Conservation (phyloP, 352 stramenopile species). For the Globisporangium recalcitrans region DNA sequence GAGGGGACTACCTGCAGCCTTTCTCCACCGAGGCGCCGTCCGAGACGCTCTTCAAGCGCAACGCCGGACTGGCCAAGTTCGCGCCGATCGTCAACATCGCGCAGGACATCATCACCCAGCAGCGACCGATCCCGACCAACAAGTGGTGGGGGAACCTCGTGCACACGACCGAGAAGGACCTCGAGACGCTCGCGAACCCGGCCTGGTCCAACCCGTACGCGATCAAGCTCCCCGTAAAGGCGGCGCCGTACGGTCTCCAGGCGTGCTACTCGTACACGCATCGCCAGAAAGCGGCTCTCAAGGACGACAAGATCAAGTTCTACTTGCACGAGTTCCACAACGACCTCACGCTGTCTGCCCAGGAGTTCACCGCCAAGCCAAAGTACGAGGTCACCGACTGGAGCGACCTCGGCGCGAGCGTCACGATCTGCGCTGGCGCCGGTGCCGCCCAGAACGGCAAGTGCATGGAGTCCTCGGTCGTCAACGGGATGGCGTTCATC, state of each 20-base stretch:
- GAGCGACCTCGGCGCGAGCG: conserved; percentile 52
- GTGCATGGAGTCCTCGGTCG: conserved; percentile 50
- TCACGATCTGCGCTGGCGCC: conserved; percentile 43
- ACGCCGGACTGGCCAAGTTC: conserved; percentile 34
- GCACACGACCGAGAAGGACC: conserved; percentile 36
- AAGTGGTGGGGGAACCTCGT: conserved; percentile 83
- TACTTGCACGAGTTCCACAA: conserved; percentile 62
- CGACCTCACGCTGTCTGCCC: conserved; percentile 57
- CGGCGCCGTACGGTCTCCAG: conserved; percentile 45
- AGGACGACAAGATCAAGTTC: conserved; percentile 49
- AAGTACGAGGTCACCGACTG: conserved; percentile 63
- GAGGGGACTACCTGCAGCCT: conserved; percentile 27
- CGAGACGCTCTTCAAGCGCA: conserved; percentile 39
- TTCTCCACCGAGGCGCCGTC: conserved; percentile 39
- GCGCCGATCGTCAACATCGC: conserved; percentile 62
- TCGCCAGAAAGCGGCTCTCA: conserved; percentile 31
- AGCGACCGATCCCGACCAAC: conserved; percentile 63
- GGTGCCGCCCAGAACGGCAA: conserved; percentile 17
- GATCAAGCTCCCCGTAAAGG: conserved; percentile 38
- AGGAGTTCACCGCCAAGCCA: conserved; percentile 46
- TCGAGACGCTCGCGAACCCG: conserved; percentile 36
- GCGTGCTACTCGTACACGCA: conserved; percentile 62
- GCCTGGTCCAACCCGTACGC: conserved; percentile 70
- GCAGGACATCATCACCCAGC: conserved; percentile 33
- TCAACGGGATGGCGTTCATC: conserved; percentile 74